Evolutionary conservation across 305 asterid genomes (phyloP).

Genomic region (Fraxinus angustifolia): DNA sequence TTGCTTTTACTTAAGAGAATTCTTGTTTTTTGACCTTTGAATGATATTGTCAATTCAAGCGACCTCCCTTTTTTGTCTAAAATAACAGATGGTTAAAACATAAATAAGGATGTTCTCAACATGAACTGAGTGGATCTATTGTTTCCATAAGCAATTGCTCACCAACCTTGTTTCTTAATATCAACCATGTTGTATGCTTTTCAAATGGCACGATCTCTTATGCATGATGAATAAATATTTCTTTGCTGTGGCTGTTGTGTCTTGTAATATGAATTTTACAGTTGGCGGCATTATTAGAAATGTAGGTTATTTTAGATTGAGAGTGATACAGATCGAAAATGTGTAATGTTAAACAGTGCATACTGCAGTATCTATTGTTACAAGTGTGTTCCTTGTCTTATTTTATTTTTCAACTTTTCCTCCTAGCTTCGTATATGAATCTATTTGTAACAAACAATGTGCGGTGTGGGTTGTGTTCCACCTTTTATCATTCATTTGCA

Average conservation of each 20-base stretch:
- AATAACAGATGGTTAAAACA: background rate
- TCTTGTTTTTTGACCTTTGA: background rate
- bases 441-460: background rate
- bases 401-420: background rate
- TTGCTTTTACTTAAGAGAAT: background rate
- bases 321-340: background rate
- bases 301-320: background rate
- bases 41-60: background rate
- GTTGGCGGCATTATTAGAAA: background rate
- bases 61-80: background rate
- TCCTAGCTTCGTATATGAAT: background rate
- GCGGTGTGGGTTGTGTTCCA: background rate
- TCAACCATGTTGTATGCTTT: background rate
- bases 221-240: background rate
- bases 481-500: conserved; percentile 2
- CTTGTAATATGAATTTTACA: background rate
- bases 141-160: background rate
- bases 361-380: background rate
- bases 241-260: background rate
- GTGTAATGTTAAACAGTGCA: background rate
- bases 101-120: background rate
- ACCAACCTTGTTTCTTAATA: background rate
- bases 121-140: background rate
- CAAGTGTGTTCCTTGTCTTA: background rate
- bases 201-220: background rate